These are phyloP conservation scores for Chondrus crispus DNA, from an alignment of 23 red algal genomes.

Conservation along the genomic window DNA sequence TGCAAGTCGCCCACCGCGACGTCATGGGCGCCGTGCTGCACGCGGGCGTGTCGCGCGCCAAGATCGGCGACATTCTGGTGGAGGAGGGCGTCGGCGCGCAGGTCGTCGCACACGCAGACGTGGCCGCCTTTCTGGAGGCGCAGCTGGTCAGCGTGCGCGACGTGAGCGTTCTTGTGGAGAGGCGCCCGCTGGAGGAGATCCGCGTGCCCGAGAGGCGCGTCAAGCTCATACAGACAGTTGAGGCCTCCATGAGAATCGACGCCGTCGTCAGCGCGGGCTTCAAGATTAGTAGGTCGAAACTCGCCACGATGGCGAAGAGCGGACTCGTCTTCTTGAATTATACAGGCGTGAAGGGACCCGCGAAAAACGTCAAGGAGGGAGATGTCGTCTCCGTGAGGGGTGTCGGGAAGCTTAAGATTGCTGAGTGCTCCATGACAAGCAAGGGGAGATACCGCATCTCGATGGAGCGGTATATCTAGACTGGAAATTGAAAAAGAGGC, in stretches of 20 bases:
- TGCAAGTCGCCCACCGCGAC: conserved; percentile 45
- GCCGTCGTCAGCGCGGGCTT: conserved; percentile 87
- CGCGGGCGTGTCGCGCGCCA: conserved; percentile 35
- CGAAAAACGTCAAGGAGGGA: conserved; percentile 17
- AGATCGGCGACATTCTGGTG: conserved; percentile 76
- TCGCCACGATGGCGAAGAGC: conserved; percentile 31
- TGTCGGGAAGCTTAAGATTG: conserved; percentile 63
- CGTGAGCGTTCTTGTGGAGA: conserved; percentile 1
- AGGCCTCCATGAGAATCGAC: conserved; percentile 79
- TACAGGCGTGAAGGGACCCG: background rate
- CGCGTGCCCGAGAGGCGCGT: conserved; percentile 6
- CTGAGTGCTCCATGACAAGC: conserved; percentile 36
- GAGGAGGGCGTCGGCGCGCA: conserved; percentile 67
- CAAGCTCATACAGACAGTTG: conserved; percentile 66
- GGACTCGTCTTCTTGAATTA: conserved; percentile 70
- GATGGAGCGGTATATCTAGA: conserved; percentile 67
- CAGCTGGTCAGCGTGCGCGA: conserved; percentile 16
- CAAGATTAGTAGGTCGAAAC: conserved; percentile 59
- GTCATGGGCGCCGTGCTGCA: conserved; percentile 76
- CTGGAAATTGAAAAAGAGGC: background rate
- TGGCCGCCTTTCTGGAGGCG: conserved; percentile 22
- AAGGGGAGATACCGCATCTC: conserved; percentile 64
- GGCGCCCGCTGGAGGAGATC: conserved; percentile 23
- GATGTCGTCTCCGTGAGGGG: conserved; percentile 72
- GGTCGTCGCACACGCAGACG: conserved; percentile 26